phyloP scores from a whole-genome alignment of 78 protist species.

The Acrasis kona region DNA sequence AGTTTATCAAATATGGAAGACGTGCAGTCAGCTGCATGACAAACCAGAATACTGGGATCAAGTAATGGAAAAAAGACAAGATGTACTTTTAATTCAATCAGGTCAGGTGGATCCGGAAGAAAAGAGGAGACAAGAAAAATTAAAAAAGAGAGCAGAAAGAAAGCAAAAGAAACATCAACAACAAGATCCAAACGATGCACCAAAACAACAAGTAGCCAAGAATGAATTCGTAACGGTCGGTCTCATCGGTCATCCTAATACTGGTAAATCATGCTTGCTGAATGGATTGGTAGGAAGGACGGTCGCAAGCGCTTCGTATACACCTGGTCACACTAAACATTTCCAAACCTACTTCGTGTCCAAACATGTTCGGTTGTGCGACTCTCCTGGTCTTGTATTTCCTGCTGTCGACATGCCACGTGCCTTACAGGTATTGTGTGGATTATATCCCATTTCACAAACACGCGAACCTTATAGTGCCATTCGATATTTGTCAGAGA shows the following conservation, averaged over 20 bases:
- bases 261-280: conserved; percentile 64
- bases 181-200: too few species aligned
- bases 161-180: background rate
- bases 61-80: conserved; percentile 2
- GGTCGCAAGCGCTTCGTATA: conserved; percentile 41
- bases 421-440: conserved; percentile 69
- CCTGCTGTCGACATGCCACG: conserved; percentile 57
- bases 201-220: too few species aligned
- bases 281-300: conserved; percentile 67
- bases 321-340: conserved; percentile 89
- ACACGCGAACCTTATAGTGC: conserved; percentile 67
- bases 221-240: conserved; percentile 29
- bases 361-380: conserved; percentile 45
- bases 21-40: background rate
- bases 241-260: conserved; percentile 78
- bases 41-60: background rate
- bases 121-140: too few species aligned
- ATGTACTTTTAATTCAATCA: too few species aligned
- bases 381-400: conserved; percentile 82
- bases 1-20: conserved; percentile 12
- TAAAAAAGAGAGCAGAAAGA: too few species aligned
- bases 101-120: too few species aligned
- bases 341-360: conserved; percentile 59
- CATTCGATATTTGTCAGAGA: conserved; percentile 47
- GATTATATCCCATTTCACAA: conserved; percentile 73